phyloP scores from a whole-genome alignment of 345 rosid species.

The Hevea brasiliensis region DNA sequence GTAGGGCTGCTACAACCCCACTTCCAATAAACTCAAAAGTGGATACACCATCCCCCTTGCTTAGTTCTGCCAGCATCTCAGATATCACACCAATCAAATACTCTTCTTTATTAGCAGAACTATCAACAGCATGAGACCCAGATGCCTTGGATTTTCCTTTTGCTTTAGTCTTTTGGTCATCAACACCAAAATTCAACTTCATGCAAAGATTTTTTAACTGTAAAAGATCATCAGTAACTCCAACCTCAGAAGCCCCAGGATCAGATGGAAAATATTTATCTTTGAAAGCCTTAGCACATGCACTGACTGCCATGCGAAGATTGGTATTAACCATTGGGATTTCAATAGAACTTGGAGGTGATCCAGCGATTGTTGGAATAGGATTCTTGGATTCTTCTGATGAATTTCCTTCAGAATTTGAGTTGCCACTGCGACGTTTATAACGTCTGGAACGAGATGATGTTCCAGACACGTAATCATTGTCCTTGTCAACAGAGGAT shows the following conservation, averaged over 20 bases:
- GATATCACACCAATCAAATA: constrained; percentile 71
- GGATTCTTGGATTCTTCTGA: constrained; percentile 65
- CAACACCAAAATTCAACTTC: constrained; percentile 71
- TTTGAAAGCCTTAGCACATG: constrained; percentile 86
- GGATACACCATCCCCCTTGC: constrained; percentile 97
- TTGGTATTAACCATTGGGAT: constrained; percentile 63
- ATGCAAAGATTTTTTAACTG: constrained; percentile 78
- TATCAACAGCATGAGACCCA: constrained; percentile 52
- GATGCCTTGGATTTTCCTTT: constrained; percentile 88
- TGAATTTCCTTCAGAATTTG: constrained; percentile 62
- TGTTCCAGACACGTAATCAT: constrained; percentile 58
- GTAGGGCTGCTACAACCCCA: constrained; percentile 93
- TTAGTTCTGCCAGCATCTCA: constrained; percentile 81
- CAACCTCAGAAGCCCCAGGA: constrained; percentile 71
- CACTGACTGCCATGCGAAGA: constrained; percentile 71
- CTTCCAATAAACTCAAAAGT: constrained; percentile 98
- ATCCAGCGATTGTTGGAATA: constrained; percentile 52
- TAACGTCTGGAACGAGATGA: constrained; percentile 88
- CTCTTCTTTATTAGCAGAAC: constrained; percentile 72
- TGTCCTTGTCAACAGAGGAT: constrained; percentile 71
- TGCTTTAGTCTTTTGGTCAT: constrained; percentile 78
- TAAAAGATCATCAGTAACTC: constrained; percentile 93
- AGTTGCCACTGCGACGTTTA: constrained; percentile 72
- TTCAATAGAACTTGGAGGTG: constrained; percentile 67
- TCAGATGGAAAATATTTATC: constrained; percentile 80